Percentiles rank a stretch among this genome's conserved stretches.
These are phyloP conservation scores for Pseudonitzschia multistriata DNA, from an alignment of 108 stramenopile species.

Conservation along the genomic window DNA sequence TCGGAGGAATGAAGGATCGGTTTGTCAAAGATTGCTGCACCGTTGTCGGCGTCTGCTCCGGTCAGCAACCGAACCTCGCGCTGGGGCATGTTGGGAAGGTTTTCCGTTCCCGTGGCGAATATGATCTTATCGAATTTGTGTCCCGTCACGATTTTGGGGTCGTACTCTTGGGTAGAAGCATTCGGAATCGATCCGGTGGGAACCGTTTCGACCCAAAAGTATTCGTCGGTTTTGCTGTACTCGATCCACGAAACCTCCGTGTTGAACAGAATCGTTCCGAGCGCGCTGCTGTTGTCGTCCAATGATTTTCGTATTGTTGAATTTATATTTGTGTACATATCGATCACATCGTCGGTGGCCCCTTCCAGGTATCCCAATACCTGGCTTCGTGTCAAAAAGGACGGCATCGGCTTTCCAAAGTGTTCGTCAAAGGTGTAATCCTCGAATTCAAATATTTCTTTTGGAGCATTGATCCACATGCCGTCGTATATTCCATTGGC, in stretches of 20 bases:
- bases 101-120: constrained; percentile 47
- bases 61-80: background rate
- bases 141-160: background rate
- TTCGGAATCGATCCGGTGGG: background rate
- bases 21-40: background rate
- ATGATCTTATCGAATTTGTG: constrained; percentile 47
- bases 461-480: constrained; percentile 47
- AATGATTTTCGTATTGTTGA: background rate
- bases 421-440: constrained; percentile 54
- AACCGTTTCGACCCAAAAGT: constrained; percentile 22
- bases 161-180: background rate
- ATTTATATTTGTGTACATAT: constrained; percentile 26
- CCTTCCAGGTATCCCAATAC: constrained; percentile 43
- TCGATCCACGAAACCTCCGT: constrained; percentile 28
- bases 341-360: constrained; percentile 19
- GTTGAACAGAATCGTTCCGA: constrained; percentile 31
- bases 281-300: constrained; percentile 14
- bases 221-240: constrained; percentile 11
- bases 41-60: background rate
- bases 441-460: constrained; percentile 44
- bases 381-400: constrained; percentile 31
- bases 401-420: constrained; percentile 30
- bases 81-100: constrained; percentile 32
- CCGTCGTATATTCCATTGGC: constrained; percentile 34
- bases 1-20: constrained; percentile 20